Evolutionary conservation across 1,284 basidiomycete species (phyloP), one percentile per base, ranked within the genome.

Genomic region (Rhodotorula mucilaginosa): DNA sequence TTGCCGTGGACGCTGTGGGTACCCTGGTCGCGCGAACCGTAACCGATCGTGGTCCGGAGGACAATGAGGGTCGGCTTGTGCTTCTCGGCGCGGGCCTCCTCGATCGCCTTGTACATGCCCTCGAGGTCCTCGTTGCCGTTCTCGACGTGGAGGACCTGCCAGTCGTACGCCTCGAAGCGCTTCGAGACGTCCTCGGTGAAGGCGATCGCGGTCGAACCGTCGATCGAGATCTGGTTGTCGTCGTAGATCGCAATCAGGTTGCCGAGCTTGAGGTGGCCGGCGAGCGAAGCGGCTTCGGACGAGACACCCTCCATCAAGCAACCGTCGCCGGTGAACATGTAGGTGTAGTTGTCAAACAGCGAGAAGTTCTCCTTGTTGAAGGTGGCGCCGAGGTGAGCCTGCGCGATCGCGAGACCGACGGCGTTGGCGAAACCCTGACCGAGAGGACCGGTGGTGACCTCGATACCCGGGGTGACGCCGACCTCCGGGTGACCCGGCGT

Each of bases 271-370:
- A 97, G 86, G 83, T 97, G 94, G 78, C 84, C 94, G 72, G 93
- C 94, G 75, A 97, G 86, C 80, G 91, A 93, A 75, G 90, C 90
- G 44, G 94, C 92, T 83, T 97, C 94, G 77, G 87, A 87, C 31
- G 93, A 87, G 78, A 97, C 89, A 86, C 94, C 94, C 83, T 97
- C 94, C 90, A 94, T 93, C 76, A 97, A 86, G 84, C 94, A 97
- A 69, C 94, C 94, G 83, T 97, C 94, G 81, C 94, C 94, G 72
- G 88, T 87, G 85, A 97, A 94, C 66, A 89, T 78, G 74, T 75
- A 75, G 69, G 92, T 96, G 83, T 89, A 88, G 86, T 96, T 97
- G 84, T 90, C 89, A 81, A 97, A 87, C 68, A 97, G 83, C 65
- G 89, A 83, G 81, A 92, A 94, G 51, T 87, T 87, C 65, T 91